phyloP scores from a whole-genome alignment of 768 basidiomycete genomes.

The Lyophyllum atratum region DNA sequence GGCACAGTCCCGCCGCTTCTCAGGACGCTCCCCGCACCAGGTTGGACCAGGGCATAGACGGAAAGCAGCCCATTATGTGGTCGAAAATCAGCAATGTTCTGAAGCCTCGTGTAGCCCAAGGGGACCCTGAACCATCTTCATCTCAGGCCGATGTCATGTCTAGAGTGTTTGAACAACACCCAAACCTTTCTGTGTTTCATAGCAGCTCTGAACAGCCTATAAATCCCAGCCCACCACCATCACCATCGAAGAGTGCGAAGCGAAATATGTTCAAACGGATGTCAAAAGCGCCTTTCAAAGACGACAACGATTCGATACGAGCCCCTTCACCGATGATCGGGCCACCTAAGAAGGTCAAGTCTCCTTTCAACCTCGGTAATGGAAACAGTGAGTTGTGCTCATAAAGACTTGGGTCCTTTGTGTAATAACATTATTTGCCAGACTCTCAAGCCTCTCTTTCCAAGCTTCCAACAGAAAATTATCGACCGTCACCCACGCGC shows the following conservation, averaged over 20 bases:
- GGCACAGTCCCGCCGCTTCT: not conserved
- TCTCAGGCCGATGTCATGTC: conserved; percentile 45
- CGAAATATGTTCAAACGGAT: conserved; percentile 57
- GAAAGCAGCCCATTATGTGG: conserved; percentile 48
- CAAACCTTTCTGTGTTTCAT: conserved; percentile 62
- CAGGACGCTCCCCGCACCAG: not conserved
- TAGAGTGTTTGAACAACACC: conserved; percentile 60
- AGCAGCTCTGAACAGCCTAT: conserved; percentile 30
- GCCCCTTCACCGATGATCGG: conserved; percentile 39
- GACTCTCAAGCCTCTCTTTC: conserved; percentile 35
- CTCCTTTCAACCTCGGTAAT: conserved; percentile 32
- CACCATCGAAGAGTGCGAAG: conserved; percentile 50
- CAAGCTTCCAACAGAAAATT: conserved; percentile 17
- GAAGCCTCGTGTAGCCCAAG: conserved; percentile 39
- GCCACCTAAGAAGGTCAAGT: conserved; percentile 57
- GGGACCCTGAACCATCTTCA: conserved; percentile 31
- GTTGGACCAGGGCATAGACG: not conserved
- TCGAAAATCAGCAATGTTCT: conserved; percentile 60
- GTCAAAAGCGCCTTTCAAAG: conserved; percentile 42
- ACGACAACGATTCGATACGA: conserved; percentile 37
- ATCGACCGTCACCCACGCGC: conserved; percentile 16
- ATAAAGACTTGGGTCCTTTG: not conserved
- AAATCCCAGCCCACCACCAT: conserved; percentile 44
- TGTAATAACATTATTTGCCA: conserved; percentile 9
- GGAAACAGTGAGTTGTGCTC: conserved; percentile 34